Percentiles rank a stretch among this genome's conserved stretches.
phyloP scores from a whole-genome alignment of 345 rosid species.

The Heritiera fomes region DNA sequence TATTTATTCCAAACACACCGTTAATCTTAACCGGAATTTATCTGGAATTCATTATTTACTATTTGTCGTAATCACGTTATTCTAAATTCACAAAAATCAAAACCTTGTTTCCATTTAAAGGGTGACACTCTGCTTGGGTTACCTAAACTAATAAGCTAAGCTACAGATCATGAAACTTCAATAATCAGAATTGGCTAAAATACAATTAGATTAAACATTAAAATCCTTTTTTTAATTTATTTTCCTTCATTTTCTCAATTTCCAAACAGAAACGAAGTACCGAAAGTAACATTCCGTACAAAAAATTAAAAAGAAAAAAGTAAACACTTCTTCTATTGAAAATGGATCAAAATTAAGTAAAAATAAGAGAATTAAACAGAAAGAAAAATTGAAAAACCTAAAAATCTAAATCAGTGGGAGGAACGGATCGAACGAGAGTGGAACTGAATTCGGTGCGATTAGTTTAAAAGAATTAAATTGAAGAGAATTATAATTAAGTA shows the following conservation, averaged over 20 bases:
- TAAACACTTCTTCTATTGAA: not conserved
- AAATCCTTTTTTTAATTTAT: not conserved
- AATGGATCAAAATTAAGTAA: not conserved
- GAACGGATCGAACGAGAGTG: not conserved
- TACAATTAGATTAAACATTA: not conserved
- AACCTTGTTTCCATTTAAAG: not conserved
- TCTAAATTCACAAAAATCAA: not conserved
- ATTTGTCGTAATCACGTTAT: not conserved
- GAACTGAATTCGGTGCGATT: not conserved
- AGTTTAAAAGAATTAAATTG: not conserved
- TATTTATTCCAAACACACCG: not conserved
- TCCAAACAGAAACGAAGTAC: not conserved
- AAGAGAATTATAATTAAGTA: not conserved
- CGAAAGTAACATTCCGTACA: not conserved
- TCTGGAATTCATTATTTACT: not conserved
- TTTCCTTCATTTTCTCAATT: not conserved
- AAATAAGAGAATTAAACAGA: too few relatives aligned
- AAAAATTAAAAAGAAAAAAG: not conserved
- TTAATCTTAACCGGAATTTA: not conserved
- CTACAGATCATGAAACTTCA: not conserved
- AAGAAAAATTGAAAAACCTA: not conserved
- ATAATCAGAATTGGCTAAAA: not conserved
- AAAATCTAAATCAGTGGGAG: not conserved
- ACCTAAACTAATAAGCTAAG: not conserved
- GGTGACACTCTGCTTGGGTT: not conserved